Evolutionary conservation across 257 asterid species (phyloP), one percentile per base, ranked within the genome.

Genomic region (Fraxinus excelsior): DNA sequence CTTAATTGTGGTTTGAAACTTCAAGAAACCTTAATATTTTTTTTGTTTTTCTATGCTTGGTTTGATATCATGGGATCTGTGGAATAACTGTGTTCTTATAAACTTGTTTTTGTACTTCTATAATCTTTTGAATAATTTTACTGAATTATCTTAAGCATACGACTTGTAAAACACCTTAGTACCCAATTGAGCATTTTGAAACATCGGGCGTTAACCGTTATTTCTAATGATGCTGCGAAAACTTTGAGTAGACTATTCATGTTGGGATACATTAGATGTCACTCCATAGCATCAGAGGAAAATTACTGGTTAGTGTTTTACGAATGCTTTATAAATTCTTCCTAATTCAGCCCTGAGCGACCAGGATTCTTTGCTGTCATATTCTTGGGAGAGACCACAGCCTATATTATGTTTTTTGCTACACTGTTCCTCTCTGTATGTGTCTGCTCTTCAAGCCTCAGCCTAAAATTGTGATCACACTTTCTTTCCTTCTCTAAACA

Each of bases 41-140:
- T 10, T 14, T 40, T 10, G 46, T 40, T 40, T 31, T 60, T 19
- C 66, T n/a, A 58, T 51, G 62, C 28, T 58, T 8, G 23, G 66
- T 62, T 31, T n/a, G 7, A 38, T 56, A 65, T 60, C 8, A 71
- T 60, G 60, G 21, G 40, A 71, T 74, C 60, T 60, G 65, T 34
- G 73, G 80, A 70, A 70, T 40, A 56, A 19, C 28, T 62, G 14
- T 67, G 28, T 19, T 7, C 1, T 49, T 53, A 53, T 53, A 18
- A 53, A 25, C 9, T 16, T 18, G 25, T 53, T 53, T 49, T 18
- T 53, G 23, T n/a, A 53, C 26, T 53, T 53, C 10, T 53, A 5
- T 53, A 14, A 12, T 44, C 53, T 13, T 13, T 44, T 44, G 56
- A 40, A 14, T 46, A 13, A 14, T 46, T 14, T 46, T 14, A 3